Percentiles rank a stretch among this genome's conserved stretches.
These are phyloP conservation scores for Russula sp. DNA, from an alignment of 768 basidiomycete species.

Conservation along the genomic window DNA sequence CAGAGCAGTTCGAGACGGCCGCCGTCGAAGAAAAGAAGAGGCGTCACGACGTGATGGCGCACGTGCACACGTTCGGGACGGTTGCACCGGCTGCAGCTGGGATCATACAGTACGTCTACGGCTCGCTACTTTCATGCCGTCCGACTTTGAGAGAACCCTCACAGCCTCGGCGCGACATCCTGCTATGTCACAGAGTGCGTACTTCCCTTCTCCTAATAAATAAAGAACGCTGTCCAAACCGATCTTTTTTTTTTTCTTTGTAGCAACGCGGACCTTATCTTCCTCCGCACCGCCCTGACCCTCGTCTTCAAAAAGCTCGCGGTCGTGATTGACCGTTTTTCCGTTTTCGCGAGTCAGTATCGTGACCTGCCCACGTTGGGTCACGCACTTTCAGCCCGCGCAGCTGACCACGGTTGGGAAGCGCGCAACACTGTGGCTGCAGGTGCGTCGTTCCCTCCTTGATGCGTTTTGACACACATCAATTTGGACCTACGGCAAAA, in stretches of 20 bases:
- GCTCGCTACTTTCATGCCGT: neutral
- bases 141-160: neutral
- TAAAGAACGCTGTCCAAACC: neutral
- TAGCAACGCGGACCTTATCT: slow-evolving; percentile 98
- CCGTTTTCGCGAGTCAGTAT: slow-evolving; percentile 78
- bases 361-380: slow-evolving; percentile 89
- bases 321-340: slow-evolving; percentile 82
- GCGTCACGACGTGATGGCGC: slow-evolving; percentile 99
- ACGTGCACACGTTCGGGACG: slow-evolving; percentile 94
- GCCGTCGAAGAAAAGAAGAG: slow-evolving; percentile 95
- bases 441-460: slow-evolving; percentile 40
- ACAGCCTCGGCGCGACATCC: slow-evolving; percentile 89
- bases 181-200: slow-evolving; percentile 98
- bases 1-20: slow-evolving; percentile 85
- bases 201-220: neutral
- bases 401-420: slow-evolving; percentile 98
- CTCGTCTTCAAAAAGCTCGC: slow-evolving; percentile 86
- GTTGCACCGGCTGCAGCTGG: slow-evolving; percentile 93
- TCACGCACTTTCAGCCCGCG: slow-evolving; percentile 98
- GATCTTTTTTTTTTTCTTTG: neutral
- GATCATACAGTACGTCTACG: slow-evolving; percentile 75
- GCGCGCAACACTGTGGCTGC: slow-evolving; percentile 93
- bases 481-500: slow-evolving; percentile 27
- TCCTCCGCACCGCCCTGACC: slow-evolving; percentile 81
- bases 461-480: neutral